A percentile compares a stretch with the other conserved stretches of the same genome.
These are phyloP conservation scores for Leishmania aethiopica DNA, from an alignment of 208 protist species.

Conservation along the genomic window DNA sequence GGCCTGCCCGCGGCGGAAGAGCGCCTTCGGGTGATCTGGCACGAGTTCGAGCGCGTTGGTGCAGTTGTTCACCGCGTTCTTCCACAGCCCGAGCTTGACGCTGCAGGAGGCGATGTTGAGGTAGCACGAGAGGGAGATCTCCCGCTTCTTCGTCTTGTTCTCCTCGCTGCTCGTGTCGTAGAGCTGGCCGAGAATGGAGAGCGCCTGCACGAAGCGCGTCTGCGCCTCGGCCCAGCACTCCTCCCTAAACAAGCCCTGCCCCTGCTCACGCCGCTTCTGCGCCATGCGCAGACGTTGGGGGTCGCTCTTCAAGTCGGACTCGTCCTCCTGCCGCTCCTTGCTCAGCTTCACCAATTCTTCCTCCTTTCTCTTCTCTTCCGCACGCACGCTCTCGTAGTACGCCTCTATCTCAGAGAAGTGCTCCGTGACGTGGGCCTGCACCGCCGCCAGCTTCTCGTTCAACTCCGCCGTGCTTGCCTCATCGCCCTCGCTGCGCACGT, in stretches of 20 bases:
- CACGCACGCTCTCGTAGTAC: conserved; percentile 37
- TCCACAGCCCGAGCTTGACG: conserved; percentile 66
- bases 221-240: conserved; percentile 72
- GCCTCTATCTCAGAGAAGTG: conserved; percentile 40
- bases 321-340: conserved; percentile 52
- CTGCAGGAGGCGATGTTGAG: conserved; percentile 82
- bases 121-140: conserved; percentile 79
- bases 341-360: conserved; percentile 51
- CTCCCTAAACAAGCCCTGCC: conserved; percentile 68
- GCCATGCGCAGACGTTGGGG: conserved; percentile 74
- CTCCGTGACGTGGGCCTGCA: conserved; percentile 37
- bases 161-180: conserved; percentile 68
- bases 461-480: conserved; percentile 27
- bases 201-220: conserved; percentile 75
- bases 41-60: conserved; percentile 54
- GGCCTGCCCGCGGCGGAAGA: conserved; percentile 74
- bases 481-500: conserved; percentile 49
- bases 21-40: conserved; percentile 61
- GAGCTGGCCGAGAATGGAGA: conserved; percentile 62
- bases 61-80: conserved; percentile 74
- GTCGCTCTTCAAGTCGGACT: conserved; percentile 71
- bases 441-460: conserved; percentile 25
- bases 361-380: conserved; percentile 47
- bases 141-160: conserved; percentile 44
- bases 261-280: conserved; percentile 73